A percentile compares a stretch with the other conserved stretches of the same genome.
phyloP scores from a whole-genome alignment of 2,329 filamentous ascomycete genomes.

The Ceratocystis variospora region DNA sequence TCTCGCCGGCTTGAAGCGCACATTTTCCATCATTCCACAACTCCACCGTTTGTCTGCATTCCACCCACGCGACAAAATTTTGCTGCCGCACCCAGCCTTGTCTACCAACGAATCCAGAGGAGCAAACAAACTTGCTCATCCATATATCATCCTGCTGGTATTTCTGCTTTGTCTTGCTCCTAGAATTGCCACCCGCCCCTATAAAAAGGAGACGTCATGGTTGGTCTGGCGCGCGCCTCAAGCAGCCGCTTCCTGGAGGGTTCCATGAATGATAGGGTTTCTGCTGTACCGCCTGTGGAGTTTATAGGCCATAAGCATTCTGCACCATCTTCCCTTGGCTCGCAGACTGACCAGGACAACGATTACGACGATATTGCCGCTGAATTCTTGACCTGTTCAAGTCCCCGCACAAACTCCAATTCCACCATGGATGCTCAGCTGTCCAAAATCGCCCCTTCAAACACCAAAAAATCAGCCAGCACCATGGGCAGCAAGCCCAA shows the following conservation, averaged over 20 bases:
- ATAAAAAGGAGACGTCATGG: slow-evolving; percentile 15
- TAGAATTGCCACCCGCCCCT: background rate
- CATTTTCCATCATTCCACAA: background rate
- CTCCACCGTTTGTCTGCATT: background rate
- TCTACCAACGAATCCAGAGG: background rate
- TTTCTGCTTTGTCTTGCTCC: background rate
- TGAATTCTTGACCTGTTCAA: slow-evolving; percentile 19
- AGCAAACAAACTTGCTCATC: background rate
- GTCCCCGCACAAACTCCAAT: slow-evolving; percentile 11
- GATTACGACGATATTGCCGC: slow-evolving; percentile 21
- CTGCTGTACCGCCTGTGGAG: slow-evolving; percentile 53
- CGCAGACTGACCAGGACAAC: slow-evolving; percentile 24
- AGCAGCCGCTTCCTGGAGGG: slow-evolving; percentile 60
- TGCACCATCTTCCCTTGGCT: background rate
- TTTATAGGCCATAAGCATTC: slow-evolving; percentile 37
- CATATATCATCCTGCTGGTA: background rate
- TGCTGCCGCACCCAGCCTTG: background rate
- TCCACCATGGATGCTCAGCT: background rate
- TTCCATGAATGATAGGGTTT: slow-evolving; percentile 72
- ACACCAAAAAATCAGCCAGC: slow-evolving; percentile 6
- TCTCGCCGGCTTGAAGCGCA: background rate
- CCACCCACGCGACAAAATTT: background rate
- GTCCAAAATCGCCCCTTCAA: slow-evolving; percentile 11
- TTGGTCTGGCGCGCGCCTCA: slow-evolving; percentile 15
- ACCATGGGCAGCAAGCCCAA: slow-evolving; percentile 16